Conservation (phyloP, 345 rosid species). For the Acer campestre region DNA sequence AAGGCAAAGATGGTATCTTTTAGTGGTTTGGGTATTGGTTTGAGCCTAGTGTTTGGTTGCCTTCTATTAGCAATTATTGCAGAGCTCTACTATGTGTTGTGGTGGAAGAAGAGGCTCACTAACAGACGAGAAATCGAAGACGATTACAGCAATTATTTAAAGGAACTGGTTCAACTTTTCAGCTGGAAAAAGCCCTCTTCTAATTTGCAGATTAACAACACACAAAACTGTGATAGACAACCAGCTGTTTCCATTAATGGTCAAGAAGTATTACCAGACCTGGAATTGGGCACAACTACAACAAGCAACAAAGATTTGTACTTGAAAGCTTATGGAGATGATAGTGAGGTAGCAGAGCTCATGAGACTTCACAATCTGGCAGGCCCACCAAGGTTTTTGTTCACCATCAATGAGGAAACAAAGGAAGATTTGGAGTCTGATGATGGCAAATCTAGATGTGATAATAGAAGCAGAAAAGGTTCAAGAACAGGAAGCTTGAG, state of each 20-base stretch:
- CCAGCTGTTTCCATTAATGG: slow-evolving; percentile 19
- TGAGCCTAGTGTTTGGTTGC: slow-evolving; percentile 71
- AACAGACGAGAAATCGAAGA: slow-evolving; percentile 41
- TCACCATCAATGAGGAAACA: slow-evolving; percentile 95
- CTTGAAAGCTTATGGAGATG: slow-evolving; percentile 51
- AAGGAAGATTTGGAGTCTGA: slow-evolving; percentile 96
- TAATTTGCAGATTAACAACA: slow-evolving; percentile 27
- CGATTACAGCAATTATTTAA: slow-evolving; percentile 54
- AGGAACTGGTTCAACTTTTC: slow-evolving; percentile 58
- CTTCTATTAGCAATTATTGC: slow-evolving; percentile 71
- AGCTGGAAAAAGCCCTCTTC: slow-evolving; percentile 61
- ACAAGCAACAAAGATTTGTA: slow-evolving; percentile 53
- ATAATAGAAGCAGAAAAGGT: slow-evolving; percentile 49
- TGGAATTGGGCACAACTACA: slow-evolving; percentile 46
- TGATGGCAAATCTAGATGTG: slow-evolving; percentile 66
- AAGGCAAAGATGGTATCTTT: slow-evolving; percentile 52
- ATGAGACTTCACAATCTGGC: slow-evolving; percentile 86
- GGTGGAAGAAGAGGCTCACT: slow-evolving; percentile 77
- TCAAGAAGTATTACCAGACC: slow-evolving; percentile 36
- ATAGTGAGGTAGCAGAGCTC: slow-evolving; percentile 75
- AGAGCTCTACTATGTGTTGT: slow-evolving; percentile 71
- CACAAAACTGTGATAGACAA: slow-evolving; percentile 21
- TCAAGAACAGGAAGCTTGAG: slow-evolving; percentile 83
- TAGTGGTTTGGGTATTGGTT: slow-evolving; percentile 71
- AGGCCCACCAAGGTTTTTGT: slow-evolving; percentile 87